A percentile compares a stretch with the other conserved stretches of the same genome.
Conservation (phyloP, 352 stramenopile species). For the Pythium sp. region DNA sequence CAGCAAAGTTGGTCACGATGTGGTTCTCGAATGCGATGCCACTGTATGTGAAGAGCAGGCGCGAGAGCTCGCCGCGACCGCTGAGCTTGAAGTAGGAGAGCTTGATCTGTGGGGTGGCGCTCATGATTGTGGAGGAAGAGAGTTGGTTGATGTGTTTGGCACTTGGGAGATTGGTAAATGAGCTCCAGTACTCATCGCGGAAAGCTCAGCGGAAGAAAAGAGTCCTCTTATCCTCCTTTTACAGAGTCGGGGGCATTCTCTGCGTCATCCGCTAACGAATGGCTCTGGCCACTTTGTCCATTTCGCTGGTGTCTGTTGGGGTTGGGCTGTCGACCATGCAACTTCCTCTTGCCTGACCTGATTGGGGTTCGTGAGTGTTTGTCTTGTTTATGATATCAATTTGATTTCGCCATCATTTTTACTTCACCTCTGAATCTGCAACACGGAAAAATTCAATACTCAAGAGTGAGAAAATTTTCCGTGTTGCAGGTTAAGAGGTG, state of each 20-base stretch:
- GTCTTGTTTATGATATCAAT: neutral
- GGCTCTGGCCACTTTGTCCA: neutral
- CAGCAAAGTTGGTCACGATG: slow-evolving; percentile 31
- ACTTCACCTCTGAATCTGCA: neutral
- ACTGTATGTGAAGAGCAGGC: slow-evolving; percentile 45
- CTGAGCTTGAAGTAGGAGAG: slow-evolving; percentile 61
- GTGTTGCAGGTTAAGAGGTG: neutral
- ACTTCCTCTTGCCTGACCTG: too few relatives aligned
- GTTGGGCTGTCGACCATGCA: too few relatives aligned
- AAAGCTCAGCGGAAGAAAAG: slow-evolving; percentile 17
- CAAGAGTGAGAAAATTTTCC: neutral
- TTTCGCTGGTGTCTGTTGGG: neutral
- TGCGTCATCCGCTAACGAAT: neutral
- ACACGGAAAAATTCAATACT: neutral
- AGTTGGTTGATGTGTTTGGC: slow-evolving; percentile 17
- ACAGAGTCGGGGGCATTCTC: neutral
- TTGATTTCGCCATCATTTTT: neutral
- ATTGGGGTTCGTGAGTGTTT: neutral
- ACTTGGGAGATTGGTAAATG: slow-evolving; percentile 8
- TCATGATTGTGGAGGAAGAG: slow-evolving; percentile 1
- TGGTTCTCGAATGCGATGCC: slow-evolving; percentile 34
- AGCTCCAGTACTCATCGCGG: slow-evolving; percentile 15
- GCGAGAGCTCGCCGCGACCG: slow-evolving; percentile 44
- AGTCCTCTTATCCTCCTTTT: neutral
- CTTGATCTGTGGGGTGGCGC: slow-evolving; percentile 27